These are phyloP conservation scores for Leccinum olivaceopallidum DNA, from an alignment of 768 basidiomycete species.

Conservation along the genomic window DNA sequence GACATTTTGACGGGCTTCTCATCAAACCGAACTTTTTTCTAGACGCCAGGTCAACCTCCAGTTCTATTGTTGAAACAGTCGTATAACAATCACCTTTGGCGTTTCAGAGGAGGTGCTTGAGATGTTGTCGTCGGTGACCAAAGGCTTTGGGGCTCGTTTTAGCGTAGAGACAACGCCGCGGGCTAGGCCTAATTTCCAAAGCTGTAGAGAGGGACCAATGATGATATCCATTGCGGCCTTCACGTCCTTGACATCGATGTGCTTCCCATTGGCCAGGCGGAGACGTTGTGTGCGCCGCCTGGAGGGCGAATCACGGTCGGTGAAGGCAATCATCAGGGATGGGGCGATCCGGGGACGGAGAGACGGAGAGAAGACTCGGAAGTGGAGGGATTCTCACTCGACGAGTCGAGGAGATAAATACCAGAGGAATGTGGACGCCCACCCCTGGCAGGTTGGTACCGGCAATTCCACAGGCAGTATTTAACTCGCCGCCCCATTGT, in stretches of 20 bases:
- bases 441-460: not conserved
- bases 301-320: conserved; percentile 7
- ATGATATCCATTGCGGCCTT: conserved; percentile 22
- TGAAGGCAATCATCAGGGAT: conserved; percentile 13
- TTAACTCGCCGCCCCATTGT: conserved; percentile 22
- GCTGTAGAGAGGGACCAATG: conserved; percentile 23
- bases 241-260: conserved; percentile 18
- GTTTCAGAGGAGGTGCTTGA: conserved; percentile 11
- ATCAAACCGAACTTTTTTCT: conserved; percentile 31
- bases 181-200: conserved; percentile 21
- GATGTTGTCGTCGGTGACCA: conserved; percentile 4
- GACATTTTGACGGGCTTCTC: conserved; percentile 28
- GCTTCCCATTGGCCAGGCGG: conserved; percentile 14
- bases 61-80: not conserved
- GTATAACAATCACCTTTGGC: conserved; percentile 19
- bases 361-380: not conserved
- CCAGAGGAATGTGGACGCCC: conserved; percentile 1
- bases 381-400: conserved; percentile 1
- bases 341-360: not conserved
- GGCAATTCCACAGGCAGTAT: conserved; percentile 15
- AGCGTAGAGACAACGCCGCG: conserved; percentile 4
- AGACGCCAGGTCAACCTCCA: conserved; percentile 3
- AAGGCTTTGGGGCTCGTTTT: conserved; percentile 13
- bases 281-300: conserved; percentile 10
- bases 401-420: conserved; percentile 10